phyloP scores from a whole-genome alignment of 805 yeast genomes.

The Suhomyces sp. region DNA sequence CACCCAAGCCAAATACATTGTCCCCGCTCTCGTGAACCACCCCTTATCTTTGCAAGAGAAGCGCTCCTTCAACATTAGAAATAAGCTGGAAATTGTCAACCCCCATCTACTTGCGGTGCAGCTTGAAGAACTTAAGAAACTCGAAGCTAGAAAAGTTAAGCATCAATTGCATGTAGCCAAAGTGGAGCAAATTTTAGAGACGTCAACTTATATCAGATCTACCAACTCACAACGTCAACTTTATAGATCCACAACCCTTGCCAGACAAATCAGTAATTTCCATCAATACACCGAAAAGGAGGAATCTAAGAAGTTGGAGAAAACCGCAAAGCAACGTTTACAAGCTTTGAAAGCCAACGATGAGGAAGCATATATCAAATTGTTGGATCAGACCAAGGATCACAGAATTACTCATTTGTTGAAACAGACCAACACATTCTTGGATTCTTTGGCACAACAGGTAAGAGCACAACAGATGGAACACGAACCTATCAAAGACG shows the following conservation, averaged over 20 bases:
- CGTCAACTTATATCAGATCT: conserved; percentile 23
- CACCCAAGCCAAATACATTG: conserved; percentile 53
- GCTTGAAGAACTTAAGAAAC: conserved; percentile 65
- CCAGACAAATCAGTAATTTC: conserved; percentile 41
- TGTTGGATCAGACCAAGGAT: conserved; percentile 83
- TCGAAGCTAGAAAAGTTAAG: conserved; percentile 39
- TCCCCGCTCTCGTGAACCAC: conserved; percentile 48
- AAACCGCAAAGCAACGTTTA: conserved; percentile 82
- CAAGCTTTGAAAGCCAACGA: conserved; percentile 84
- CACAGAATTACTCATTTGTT: conserved; percentile 81
- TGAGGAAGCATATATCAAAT: conserved; percentile 82
- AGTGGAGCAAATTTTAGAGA: conserved; percentile 21
- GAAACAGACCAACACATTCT: conserved; percentile 73
- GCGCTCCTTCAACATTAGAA: conserved; percentile 64
- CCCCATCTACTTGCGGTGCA: conserved; percentile 76
- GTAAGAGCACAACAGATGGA: conserved; percentile 69
- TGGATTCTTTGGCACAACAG: conserved; percentile 75
- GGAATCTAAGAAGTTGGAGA: conserved; percentile 70
- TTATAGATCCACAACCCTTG: conserved; percentile 24
- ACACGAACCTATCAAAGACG: conserved; percentile 28
- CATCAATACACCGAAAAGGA: conserved; percentile 67
- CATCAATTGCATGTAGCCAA: conserved; percentile 25
- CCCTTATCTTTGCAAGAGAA: conserved; percentile 64
- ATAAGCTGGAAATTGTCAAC: conserved; percentile 67
- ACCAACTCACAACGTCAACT: conserved; percentile 18